Evolutionary conservation across 257 asterid genomes (phyloP).

Genomic region (Solanum ahanhuiri): DNA sequence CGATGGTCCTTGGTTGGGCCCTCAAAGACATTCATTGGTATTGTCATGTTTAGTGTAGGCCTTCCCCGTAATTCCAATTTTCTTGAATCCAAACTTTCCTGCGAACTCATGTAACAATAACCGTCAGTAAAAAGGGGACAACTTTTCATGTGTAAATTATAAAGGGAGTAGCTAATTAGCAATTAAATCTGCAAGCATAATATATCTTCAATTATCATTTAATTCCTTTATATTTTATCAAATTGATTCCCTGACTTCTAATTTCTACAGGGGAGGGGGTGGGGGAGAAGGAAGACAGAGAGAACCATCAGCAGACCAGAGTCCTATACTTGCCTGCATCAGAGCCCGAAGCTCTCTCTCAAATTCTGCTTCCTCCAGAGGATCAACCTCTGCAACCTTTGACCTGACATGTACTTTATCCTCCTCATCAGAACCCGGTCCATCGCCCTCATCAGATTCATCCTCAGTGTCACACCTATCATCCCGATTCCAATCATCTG

Average conservation of each 20-base stretch:
- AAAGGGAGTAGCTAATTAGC: not conserved
- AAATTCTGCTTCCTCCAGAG: conserved; percentile 84
- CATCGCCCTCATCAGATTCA: conserved; percentile 56
- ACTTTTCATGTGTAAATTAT: not conserved
- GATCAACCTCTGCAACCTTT: conserved; percentile 75
- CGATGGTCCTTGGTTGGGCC: conserved; percentile 69
- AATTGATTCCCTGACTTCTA: not conserved
- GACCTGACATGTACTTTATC: conserved; percentile 89
- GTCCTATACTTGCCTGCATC: conserved; percentile 61
- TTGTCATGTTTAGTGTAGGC: conserved; percentile 81
- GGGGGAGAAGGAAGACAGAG: not conserved
- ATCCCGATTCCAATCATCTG: conserved; percentile 63
- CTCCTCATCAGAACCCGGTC: conserved; percentile 82
- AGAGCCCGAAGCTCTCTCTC: conserved; percentile 87
- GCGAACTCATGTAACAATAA: conserved; percentile 16
- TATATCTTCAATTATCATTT: not conserved
- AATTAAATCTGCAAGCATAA: not conserved
- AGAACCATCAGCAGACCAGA: not conserved
- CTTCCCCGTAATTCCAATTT: conserved; percentile 83
- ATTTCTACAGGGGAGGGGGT: not conserved
- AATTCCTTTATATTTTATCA: not conserved
- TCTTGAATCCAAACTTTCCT: conserved; percentile 99
- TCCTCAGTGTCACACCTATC: conserved; percentile 69
- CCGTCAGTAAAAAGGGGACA: not conserved
- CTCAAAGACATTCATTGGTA: conserved; percentile 87